Conservation (phyloP, 2,329 filamentous ascomycete genomes). For the Arthroderma sp. region DNA sequence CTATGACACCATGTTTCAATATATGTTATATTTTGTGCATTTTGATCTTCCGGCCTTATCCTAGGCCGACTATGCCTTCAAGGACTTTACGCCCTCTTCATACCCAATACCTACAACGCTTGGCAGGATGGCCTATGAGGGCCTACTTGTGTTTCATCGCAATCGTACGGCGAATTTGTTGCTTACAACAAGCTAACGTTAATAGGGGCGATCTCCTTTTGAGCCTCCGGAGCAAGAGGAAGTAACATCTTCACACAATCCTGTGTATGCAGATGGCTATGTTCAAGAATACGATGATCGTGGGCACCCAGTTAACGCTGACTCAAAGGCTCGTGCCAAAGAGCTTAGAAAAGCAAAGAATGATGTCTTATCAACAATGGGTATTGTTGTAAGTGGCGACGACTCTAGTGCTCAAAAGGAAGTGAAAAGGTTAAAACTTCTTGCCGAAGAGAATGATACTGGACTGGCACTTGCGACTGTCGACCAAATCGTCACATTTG, state of each 20-base stretch:
- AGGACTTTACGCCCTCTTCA: no score
- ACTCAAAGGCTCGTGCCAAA: constrained; percentile 26
- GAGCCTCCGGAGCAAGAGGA: constrained; percentile 25
- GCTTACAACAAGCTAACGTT: constrained; percentile 12
- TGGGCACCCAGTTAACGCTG: constrained; percentile 34
- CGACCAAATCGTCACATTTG: constrained; percentile 28
- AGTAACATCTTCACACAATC: background rate
- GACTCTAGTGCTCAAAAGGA: constrained; percentile 24
- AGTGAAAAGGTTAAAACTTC: constrained; percentile 24
- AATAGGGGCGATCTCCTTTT: constrained; percentile 34
- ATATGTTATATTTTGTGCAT: no score
- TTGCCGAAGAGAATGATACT: constrained; percentile 31
- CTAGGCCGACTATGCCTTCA: no score
- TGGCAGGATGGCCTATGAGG: no score
- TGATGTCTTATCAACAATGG: constrained; percentile 37
- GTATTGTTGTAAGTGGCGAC: constrained; percentile 33
- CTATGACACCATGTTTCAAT: no score
- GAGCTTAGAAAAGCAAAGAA: constrained; percentile 36
- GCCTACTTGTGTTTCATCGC: no score
- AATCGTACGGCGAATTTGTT: background rate
- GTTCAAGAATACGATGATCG: constrained; percentile 35
- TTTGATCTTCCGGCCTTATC: no score
- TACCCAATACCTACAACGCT: no score
- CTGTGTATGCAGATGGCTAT: constrained; percentile 27
- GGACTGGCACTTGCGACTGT: constrained; percentile 29